These are phyloP conservation scores for Pascua guehoae DNA, from an alignment of 1,284 basidiomycete species.

Conservation along the genomic window DNA sequence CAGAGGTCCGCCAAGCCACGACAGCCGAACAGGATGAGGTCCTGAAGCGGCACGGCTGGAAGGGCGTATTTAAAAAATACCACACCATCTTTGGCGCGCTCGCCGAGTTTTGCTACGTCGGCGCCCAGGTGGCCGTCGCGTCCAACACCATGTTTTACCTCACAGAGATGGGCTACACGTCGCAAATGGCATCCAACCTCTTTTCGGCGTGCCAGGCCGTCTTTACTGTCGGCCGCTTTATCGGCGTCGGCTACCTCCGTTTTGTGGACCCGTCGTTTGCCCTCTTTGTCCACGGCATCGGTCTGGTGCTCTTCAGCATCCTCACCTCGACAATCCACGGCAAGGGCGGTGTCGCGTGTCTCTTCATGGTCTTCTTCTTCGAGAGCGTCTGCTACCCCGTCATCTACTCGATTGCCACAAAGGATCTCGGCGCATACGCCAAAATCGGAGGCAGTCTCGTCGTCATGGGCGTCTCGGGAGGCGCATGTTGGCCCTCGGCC, in stretches of 20 bases:
- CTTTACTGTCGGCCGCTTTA: conserved; percentile 39
- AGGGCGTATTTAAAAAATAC: conserved; percentile 30
- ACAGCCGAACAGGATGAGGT: conserved; percentile 19
- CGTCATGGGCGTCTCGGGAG: conserved; percentile 31
- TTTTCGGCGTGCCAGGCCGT: conserved; percentile 35
- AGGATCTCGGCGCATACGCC: conserved; percentile 31
- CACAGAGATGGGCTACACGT: background rate
- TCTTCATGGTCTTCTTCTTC: conserved; percentile 37
- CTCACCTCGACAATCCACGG: conserved; percentile 26
- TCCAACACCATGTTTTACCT: conserved; percentile 33
- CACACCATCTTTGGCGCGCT: conserved; percentile 28
- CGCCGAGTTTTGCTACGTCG: conserved; percentile 30
- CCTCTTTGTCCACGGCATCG: conserved; percentile 27
- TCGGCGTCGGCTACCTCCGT: conserved; percentile 31
- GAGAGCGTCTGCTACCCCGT: conserved; percentile 35
- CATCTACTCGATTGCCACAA: conserved; percentile 34
- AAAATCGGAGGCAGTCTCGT: conserved; percentile 33
- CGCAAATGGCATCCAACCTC: conserved; percentile 33
- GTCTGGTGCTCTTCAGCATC: conserved; percentile 31
- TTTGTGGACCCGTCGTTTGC: conserved; percentile 35
- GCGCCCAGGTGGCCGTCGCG: conserved; percentile 36
- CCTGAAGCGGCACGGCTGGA: conserved; percentile 20
- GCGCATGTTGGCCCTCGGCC: conserved; percentile 28
- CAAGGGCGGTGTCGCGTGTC: conserved; percentile 32
- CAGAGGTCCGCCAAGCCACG: conserved; percentile 32